Base-by-base conservation (phyloP, 257 asterid species). In the Osmanthus fragrans region DNA sequence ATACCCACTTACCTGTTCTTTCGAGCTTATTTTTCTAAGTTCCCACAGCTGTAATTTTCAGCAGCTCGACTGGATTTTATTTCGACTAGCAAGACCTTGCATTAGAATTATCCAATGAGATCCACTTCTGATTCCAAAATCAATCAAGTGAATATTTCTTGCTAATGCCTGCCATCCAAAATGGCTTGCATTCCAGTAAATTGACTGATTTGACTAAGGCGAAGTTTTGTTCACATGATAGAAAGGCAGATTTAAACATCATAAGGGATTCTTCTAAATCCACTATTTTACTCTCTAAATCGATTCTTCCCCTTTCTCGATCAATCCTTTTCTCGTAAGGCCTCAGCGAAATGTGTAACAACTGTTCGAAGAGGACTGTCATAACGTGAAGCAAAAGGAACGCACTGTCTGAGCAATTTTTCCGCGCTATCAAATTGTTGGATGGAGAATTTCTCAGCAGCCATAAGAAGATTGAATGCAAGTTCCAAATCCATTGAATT, bases 1-100 rank as follows among this genome's bases (percentile, higher is more conserved):
- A 71, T 68, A 85, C 66, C 30, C 77, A 10, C 71, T 82, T 51
- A 16, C 88, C 89, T 34, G 80, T 83, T 25, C 40, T 84, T 66
- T 84, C 87, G 63, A 80, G 73, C 65, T 15, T 34, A 36, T 78
- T 60, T 51, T 69, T 73, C 2, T 76, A 79, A 3, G 85, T 71
- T 72, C 88, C 85, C 12, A 87, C 87, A 1, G 85, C 85, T 6
- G 88, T 84, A 56, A 89, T 85, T 83, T 82, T 87, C 74, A 89
- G 88, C 74, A 58, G 80, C 74, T 82, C 72, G 60, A 86, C 54
- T 2, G 80, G 80, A 37, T n/a, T 49, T 76, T 65, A 21, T 64
- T 23, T 9, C 78, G 56, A 16, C 58, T 76, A 4, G 85, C 81
- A 5, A 83, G 78, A 79, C 82, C 88, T 63, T 87, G 82, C 85